Conservation (phyloP, 768 basidiomycete species). For the Zangia roseola region DNA sequence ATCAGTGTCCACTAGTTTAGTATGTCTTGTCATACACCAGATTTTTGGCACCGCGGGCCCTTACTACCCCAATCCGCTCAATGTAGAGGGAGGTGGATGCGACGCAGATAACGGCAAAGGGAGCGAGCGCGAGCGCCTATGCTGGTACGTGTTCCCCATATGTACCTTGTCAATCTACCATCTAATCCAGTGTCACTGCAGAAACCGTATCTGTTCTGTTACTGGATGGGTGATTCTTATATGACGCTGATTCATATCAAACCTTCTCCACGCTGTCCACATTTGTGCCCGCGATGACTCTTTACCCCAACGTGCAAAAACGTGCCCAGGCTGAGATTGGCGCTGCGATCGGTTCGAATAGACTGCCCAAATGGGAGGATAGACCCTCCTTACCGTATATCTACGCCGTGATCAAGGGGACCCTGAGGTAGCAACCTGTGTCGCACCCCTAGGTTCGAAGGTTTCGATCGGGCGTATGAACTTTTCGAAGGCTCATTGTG, state of each 20-base stretch:
- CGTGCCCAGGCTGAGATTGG: constrained; percentile 17
- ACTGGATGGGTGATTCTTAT: not conserved
- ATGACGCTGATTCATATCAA: not conserved
- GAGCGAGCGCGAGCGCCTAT: constrained; percentile 9
- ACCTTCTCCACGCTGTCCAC: constrained; percentile 4
- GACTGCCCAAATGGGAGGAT: constrained; percentile 19
- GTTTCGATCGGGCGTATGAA: no score
- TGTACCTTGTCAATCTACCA: not conserved
- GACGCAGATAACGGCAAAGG: constrained; percentile 2
- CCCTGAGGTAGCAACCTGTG: constrained; percentile 13
- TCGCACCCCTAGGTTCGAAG: constrained; percentile 7
- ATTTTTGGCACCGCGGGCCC: constrained; percentile 8
- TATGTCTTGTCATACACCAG: not conserved
- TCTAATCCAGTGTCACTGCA: constrained; percentile 1
- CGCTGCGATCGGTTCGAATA: constrained; percentile 3
- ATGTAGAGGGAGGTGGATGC: not conserved
- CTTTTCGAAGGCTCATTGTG: not conserved
- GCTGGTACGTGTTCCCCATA: constrained; percentile 6
- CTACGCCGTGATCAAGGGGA: constrained; percentile 11
- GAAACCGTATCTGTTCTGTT: constrained; percentile 7
- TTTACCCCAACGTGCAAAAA: constrained; percentile 13
- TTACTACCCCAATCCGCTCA: constrained; percentile 2
- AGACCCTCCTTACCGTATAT: constrained; percentile 7
- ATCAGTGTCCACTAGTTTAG: not conserved
- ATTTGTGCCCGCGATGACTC: constrained; percentile 15